Percentiles rank a stretch among this genome's conserved stretches.
These are phyloP conservation scores for Vicia villosa DNA, from an alignment of 306 rosid genomes.

Conservation along the genomic window DNA sequence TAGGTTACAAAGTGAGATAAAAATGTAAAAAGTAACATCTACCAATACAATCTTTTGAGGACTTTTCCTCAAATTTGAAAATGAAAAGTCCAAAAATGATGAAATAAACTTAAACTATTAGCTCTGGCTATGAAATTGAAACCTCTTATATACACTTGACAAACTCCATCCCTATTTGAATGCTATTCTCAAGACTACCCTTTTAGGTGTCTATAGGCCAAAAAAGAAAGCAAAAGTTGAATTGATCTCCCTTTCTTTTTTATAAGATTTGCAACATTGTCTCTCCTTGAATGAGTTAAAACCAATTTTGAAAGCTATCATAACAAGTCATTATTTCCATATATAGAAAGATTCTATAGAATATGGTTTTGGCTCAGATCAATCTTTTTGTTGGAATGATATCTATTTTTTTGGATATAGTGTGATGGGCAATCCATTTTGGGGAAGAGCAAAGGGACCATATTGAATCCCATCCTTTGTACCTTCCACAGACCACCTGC, in stretches of 20 bases:
- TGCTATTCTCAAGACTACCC: slow-evolving; percentile 38
- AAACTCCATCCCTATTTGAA: slow-evolving; percentile 31
- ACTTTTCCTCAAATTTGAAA: slow-evolving; percentile 42
- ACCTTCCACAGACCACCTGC: slow-evolving; percentile 77
- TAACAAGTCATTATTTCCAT: slow-evolving; percentile 37
- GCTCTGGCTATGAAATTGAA: slow-evolving; percentile 37
- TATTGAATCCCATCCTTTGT: slow-evolving; percentile 86
- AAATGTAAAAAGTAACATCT: slow-evolving; percentile 17
- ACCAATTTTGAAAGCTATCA: slow-evolving; percentile 21
- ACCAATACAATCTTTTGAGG: slow-evolving; percentile 39
- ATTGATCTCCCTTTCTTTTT: slow-evolving; percentile 31
- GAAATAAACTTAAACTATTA: slow-evolving; percentile 27
- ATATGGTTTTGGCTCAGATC: slow-evolving; percentile 27
- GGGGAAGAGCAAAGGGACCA: slow-evolving; percentile 98
- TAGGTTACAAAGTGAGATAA: slow-evolving; percentile 1
- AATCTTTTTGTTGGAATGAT: background rate
- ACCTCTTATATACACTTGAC: slow-evolving; percentile 55
- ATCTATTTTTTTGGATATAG: slow-evolving; percentile 51
- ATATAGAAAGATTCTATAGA: slow-evolving; percentile 30
- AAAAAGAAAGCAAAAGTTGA: slow-evolving; percentile 38
- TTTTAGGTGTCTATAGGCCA: slow-evolving; percentile 38
- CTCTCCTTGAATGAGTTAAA: no score
- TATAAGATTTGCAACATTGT: slow-evolving; percentile 21
- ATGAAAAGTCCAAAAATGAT: background rate
- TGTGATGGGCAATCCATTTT: slow-evolving; percentile 82